Base-by-base conservation (phyloP, 1,139 yeast species). In the Eremothecium sinecaudum region DNA sequence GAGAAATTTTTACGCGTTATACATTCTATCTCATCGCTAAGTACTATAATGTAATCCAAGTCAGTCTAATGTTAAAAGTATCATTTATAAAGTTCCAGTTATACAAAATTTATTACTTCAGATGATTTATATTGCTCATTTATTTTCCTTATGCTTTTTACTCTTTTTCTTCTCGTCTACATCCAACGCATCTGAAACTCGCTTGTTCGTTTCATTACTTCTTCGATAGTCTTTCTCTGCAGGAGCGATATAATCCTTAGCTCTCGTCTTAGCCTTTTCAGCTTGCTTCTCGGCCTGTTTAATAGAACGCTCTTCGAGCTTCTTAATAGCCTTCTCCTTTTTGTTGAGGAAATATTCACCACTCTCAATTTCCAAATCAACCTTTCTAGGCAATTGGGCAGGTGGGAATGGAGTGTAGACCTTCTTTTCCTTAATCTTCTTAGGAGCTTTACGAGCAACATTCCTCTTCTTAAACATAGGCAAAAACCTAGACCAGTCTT, bases 341-440 rank as follows among this genome's bases (percentile, higher is more conserved):
- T 83, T 81, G 40, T 84, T 83, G 63, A 90, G 69, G 74, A 90
- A 90, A 66, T 84, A 90, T 61, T 92, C 98, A 73, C 99, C 99
- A 67, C 93, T 79, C 63, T 90, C 98, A 62, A 92, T 86, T 64
- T 87, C 94, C 58, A 87, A 66, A 73, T 92, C 99, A 61, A 92
- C 70, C 81, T 90, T 87, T 69, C 98, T 79, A 55, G 97, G 98
- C 48, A 75, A 73, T 63, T 84, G 99, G 39, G 84, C 83, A 47
- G 98, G 98, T 63, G 99, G 99, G 86, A 92, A 92, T 55, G 98
- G 98, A 20, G 98, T 90, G 72, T 90, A 90, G 3, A 75, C 79
- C 63, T 78, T 84, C 81, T 81, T 81, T 59, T 79, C 82, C 52
- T 59, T 62, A 50, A 64, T 63, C 59, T 71, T 72, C 66, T 74